Evolutionary conservation across 2,329 filamentous ascomycete species (phyloP).

Genomic region (Venturia carpophila): DNA sequence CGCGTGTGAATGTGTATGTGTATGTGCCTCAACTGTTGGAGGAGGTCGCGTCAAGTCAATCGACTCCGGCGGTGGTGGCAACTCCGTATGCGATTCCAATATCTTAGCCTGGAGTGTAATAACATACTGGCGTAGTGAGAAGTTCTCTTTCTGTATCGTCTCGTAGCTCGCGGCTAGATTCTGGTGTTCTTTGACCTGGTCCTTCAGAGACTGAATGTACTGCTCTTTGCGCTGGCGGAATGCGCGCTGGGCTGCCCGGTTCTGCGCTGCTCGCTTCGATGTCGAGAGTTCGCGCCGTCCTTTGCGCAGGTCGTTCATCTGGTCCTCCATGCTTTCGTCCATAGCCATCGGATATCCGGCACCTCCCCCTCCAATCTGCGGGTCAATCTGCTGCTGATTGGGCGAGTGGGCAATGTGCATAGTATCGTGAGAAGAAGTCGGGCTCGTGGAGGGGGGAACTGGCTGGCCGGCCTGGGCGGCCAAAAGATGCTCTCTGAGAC

Average conservation of each 20-base stretch:
- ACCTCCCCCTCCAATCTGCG: slow-evolving; percentile 44
- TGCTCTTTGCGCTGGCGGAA: slow-evolving; percentile 97
- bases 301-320: slow-evolving; percentile 50
- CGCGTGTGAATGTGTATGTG: slow-evolving; percentile 10
- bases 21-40: not conserved
- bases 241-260: slow-evolving; percentile 87
- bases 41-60: slow-evolving; percentile 50
- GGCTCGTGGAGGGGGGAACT: slow-evolving; percentile 30
- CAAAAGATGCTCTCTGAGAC: slow-evolving; percentile 56
- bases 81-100: slow-evolving; percentile 73
- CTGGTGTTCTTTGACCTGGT: slow-evolving; percentile 76
- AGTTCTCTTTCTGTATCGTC: slow-evolving; percentile 79
- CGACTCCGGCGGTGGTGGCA: slow-evolving; percentile 74
- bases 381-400: slow-evolving; percentile 47
- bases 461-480: slow-evolving; percentile 42
- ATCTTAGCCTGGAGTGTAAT: slow-evolving; percentile 81
- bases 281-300: slow-evolving; percentile 87
- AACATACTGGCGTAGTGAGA: slow-evolving; percentile 83
- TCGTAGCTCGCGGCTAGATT: slow-evolving; percentile 72
- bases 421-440: slow-evolving; percentile 25
- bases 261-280: slow-evolving; percentile 93
- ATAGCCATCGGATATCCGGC: slow-evolving; percentile 8
- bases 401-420: slow-evolving; percentile 37
- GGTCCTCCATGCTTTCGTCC: slow-evolving; percentile 16
- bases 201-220: slow-evolving; percentile 95